Base-by-base conservation (phyloP, 768 basidiomycete species). In the Termitomyces sp. region DNA sequence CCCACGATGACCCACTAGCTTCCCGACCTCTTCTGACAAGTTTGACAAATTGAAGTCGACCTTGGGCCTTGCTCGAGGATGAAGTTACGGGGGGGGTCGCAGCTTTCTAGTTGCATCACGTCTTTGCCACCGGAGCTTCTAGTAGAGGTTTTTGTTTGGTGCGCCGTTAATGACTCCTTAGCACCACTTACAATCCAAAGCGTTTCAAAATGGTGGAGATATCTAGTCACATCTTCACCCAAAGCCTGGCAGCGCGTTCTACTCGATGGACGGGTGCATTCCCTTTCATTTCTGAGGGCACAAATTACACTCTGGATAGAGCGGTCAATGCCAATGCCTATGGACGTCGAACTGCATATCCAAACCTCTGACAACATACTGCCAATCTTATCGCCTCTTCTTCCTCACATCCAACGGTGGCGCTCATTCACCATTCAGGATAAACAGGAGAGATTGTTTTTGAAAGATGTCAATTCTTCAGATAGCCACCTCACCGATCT, bases 171-270 rank as follows among this genome's bases (percentile, higher is more conserved):
- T 32, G 76, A 81, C n/a, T 72, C 82, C 8, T 72, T 82, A 32
- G 74, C 78, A 0, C 84, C 84, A 4, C 70, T 88, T 56, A 71
- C 68, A 17, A 70, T 91, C 43, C 77, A 77, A 32, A 66, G 70
- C 20, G 87, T 91, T 32, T 90, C 85, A 58, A 77, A 69, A 29
- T 75, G 78, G 63, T 92, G 90, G 89, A 77, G 76, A 62, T 73
- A 77, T 43, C 72, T 89, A 47, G 78, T 83, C 40, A 68, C 81
- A 66, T 71, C 77, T 1, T 83, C 83, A 0, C 88, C 90, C 0
- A 71, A 76, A 36, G 67, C 86, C 50, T 92, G 89, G 90, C 84
- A 84, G 66, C 72, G 70, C 54, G 76, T 91, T 62, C 69, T 73
- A 56, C 73, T 92, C 59, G 71, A 81, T 68, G 81, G 84, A n/a